A percentile compares a stretch with the other conserved stretches of the same genome.
Evolutionary conservation across 1,284 basidiomycete species (phyloP).

Genomic region (Rhizoctonia solani): DNA sequence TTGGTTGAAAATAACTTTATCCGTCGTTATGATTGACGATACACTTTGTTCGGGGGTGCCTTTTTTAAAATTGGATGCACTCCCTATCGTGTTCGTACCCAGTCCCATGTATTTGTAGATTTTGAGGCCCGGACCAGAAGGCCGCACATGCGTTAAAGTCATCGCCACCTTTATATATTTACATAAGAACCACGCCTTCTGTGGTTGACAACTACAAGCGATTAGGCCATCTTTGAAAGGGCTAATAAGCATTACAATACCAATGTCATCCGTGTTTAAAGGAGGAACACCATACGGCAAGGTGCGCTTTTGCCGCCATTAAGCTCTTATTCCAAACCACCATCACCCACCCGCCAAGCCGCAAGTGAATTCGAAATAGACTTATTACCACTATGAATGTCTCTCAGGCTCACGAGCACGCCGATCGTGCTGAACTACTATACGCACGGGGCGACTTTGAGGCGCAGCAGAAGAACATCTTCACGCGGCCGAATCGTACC

Average conservation of each 20-base stretch:
- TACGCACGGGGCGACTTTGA: slow-evolving; percentile 64
- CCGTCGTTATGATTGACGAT: background rate
- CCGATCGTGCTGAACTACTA: slow-evolving; percentile 74
- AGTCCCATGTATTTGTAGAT: too few species aligned
- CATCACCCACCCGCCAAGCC: too few species aligned
- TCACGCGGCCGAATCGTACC: slow-evolving; percentile 73
- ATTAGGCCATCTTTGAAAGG: too few species aligned
- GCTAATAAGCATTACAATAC: slow-evolving; percentile 5
- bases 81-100: background rate
- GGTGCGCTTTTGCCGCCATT: slow-evolving; percentile 1
- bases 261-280: slow-evolving; percentile 28
- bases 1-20: slow-evolving; percentile 71
- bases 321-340: slow-evolving; percentile 5
- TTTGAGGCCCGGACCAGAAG: too few species aligned
- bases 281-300: slow-evolving; percentile 17
- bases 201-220: background rate
- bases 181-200: slow-evolving; percentile 16
- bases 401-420: slow-evolving; percentile 75
- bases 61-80: background rate
- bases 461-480: slow-evolving; percentile 65
- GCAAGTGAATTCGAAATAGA: background rate
- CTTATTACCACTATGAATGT: slow-evolving; percentile 15
- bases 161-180: slow-evolving; percentile 6
- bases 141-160: slow-evolving; percentile 2
- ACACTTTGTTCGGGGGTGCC: background rate